A percentile compares a stretch with the other conserved stretches of the same genome.
phyloP scores from a whole-genome alignment of 202 grass and related monocot genomes.

The Panicum virgatum region DNA sequence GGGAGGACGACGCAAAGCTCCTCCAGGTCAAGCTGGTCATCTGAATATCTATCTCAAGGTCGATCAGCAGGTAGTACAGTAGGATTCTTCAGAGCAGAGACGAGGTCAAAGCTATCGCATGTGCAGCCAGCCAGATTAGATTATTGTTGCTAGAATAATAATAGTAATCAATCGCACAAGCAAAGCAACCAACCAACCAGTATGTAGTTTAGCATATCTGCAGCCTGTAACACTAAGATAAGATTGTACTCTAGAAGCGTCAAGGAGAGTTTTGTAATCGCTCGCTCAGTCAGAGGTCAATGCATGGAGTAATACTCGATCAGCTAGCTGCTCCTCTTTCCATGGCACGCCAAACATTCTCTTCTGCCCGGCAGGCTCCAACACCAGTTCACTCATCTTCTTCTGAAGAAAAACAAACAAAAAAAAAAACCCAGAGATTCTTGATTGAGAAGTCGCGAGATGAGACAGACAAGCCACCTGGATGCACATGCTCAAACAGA shows the following conservation, averaged over 20 bases:
- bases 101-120: no score
- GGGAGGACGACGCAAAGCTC: not conserved
- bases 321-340: not conserved
- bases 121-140: no score
- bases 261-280: constrained; percentile 1
- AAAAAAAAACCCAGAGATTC: not conserved
- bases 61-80: no score
- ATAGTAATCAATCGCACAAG: not conserved
- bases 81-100: no score
- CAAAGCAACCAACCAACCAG: no score
- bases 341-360: constrained; percentile 34
- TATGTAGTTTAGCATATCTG: not conserved
- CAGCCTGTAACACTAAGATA: not conserved
- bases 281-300: not conserved
- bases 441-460: not conserved
- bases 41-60: not conserved
- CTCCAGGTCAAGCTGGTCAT: constrained; percentile 33
- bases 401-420: not conserved
- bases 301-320: not conserved
- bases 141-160: not conserved
- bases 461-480: not conserved
- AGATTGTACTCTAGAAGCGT: not conserved
- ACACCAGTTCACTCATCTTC: not conserved
- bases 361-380: no score
- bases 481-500: not conserved